Percentiles rank a stretch among this genome's conserved stretches.
These are phyloP conservation scores for Globisporangium sylvaticum DNA, from an alignment of 352 stramenopile genomes.

Conservation along the genomic window DNA sequence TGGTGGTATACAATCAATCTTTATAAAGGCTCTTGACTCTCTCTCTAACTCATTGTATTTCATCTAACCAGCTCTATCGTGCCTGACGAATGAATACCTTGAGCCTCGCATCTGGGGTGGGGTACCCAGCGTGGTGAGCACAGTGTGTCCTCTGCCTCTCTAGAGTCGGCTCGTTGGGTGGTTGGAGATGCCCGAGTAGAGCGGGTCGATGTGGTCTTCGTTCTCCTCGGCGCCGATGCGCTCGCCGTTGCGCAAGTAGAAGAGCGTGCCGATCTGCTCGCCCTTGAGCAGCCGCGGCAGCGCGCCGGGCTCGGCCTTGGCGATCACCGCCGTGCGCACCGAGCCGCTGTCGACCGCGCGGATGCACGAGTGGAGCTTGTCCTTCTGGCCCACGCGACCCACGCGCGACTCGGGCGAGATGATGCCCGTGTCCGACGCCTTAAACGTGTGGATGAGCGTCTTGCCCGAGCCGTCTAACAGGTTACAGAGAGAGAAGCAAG, in stretches of 20 bases:
- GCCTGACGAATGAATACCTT: not conserved
- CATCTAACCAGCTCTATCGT: not conserved
- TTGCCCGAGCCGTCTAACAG: conserved; percentile 24
- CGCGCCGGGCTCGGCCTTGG: conserved; percentile 56
- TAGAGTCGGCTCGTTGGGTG: conserved; percentile 14
- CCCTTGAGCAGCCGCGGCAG: conserved; percentile 63
- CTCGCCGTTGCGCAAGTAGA: conserved; percentile 36
- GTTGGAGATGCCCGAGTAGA: conserved; percentile 62
- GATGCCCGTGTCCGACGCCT: conserved; percentile 34
- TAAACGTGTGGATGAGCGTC: conserved; percentile 50
- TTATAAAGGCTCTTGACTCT: not conserved
- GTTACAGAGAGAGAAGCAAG: not conserved
- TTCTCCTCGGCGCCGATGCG: conserved; percentile 42
- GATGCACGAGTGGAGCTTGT: conserved; percentile 82
- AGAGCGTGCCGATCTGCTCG: conserved; percentile 68
- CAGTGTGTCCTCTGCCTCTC: not conserved
- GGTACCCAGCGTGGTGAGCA: not conserved
- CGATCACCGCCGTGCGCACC: conserved; percentile 56
- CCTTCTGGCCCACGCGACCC: conserved; percentile 59
- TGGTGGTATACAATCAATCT: not conserved
- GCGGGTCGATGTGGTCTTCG: conserved; percentile 55
- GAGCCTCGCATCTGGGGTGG: not conserved
- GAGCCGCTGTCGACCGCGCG: conserved; percentile 68
- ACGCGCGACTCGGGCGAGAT: conserved; percentile 54
- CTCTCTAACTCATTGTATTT: not conserved